Conservation (phyloP, 805 yeast species). For the Candida andamanensis region DNA sequence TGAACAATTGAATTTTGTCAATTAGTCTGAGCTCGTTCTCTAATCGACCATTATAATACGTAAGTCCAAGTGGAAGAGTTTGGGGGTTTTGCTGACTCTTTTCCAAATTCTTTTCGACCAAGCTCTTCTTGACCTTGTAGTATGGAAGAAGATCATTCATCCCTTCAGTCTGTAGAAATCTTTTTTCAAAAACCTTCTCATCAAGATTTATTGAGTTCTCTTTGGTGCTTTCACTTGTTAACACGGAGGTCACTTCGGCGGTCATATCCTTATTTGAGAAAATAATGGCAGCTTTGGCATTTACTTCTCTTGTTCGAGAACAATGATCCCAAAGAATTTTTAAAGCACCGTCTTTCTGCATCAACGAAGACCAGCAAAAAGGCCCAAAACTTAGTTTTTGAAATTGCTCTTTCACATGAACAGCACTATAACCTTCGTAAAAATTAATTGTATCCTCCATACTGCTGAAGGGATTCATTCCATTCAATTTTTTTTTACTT, state of each 20-base stretch:
- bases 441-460: constrained; percentile 30
- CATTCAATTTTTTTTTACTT: too few species aligned
- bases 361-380: constrained; percentile 32
- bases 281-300: constrained; percentile 18
- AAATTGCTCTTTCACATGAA: constrained; percentile 20
- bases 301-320: constrained; percentile 13
- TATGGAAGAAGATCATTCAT: constrained; percentile 29
- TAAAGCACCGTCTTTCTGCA: constrained; percentile 31
- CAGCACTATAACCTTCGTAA: constrained; percentile 28
- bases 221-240: constrained; percentile 7
- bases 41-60: constrained; percentile 28
- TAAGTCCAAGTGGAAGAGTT: constrained; percentile 26
- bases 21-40: constrained; percentile 25
- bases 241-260: constrained; percentile 18
- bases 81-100: constrained; percentile 12
- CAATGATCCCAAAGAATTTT: constrained; percentile 30
- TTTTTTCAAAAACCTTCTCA: constrained; percentile 25
- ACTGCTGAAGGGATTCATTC: constrained; percentile 22
- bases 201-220: constrained; percentile 7
- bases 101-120: constrained; percentile 11
- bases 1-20: constrained; percentile 26
- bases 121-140: constrained; percentile 16
- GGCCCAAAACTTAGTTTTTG: constrained; percentile 35
- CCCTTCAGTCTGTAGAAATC: constrained; percentile 31
- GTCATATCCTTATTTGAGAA: constrained; percentile 16